A percentile compares a stretch with the other conserved stretches of the same genome.
These are phyloP conservation scores for Nelumbo lutea DNA, from an alignment of 164 flowering plant species.

Conservation along the genomic window DNA sequence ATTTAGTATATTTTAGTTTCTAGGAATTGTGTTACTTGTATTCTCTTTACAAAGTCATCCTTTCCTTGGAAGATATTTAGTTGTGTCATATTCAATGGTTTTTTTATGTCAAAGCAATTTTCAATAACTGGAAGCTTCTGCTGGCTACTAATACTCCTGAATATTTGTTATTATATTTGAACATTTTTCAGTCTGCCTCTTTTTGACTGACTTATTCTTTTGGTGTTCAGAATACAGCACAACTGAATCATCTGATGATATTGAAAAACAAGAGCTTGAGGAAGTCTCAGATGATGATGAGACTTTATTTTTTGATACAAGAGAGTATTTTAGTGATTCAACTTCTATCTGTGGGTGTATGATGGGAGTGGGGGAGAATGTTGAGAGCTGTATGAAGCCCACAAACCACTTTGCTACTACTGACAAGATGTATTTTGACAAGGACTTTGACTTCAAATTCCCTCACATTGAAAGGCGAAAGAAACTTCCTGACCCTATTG, in stretches of 20 bases:
- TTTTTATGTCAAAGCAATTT: no score
- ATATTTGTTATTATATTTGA: no score
- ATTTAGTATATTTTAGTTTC: no score
- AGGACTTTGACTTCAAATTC: constrained; percentile 17
- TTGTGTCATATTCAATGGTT: no score
- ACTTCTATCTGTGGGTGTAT: constrained; percentile 18
- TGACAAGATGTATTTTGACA: constrained; percentile 23
- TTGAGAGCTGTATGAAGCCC: constrained; percentile 13
- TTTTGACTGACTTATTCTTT: constrained; percentile 3
- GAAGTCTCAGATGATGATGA: constrained; percentile 79
- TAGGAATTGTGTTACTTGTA: no score
- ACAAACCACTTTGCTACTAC: constrained; percentile 18
- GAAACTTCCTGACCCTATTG: constrained; percentile 77
- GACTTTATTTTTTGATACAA: constrained; percentile 57
- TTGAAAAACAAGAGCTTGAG: constrained; percentile 80
- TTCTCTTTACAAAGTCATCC: no score
- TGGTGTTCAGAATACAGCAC: constrained; percentile 69
- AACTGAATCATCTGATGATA: constrained; percentile 84
- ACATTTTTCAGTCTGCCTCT: no score
- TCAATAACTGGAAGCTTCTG: no score
- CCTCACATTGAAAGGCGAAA: constrained; percentile 53
- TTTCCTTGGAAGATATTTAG: no score
- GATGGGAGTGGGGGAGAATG: constrained; percentile 12
- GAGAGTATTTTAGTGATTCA: constrained; percentile 55
- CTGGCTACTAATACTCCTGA: no score